Evolutionary conservation across 2,329 filamentous ascomycete genomes (phyloP).

Genomic region (Calonectria crousiana): DNA sequence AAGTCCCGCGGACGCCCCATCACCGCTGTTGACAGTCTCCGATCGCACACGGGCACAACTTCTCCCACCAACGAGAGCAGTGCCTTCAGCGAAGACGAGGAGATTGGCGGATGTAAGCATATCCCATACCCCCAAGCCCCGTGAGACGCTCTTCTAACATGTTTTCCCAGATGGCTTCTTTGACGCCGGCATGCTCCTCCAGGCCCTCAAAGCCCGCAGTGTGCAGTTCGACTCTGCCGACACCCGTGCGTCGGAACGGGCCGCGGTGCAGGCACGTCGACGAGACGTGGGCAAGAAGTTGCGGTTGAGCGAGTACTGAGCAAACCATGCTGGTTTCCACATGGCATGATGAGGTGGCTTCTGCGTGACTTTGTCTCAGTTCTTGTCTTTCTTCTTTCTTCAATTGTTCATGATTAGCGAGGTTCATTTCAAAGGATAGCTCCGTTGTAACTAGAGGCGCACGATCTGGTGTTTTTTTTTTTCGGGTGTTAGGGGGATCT

Average conservation of each 20-base stretch:
- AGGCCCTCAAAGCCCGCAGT: slow-evolving; percentile 82
- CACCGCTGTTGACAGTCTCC: slow-evolving; percentile 64
- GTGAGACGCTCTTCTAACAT: slow-evolving; percentile 40
- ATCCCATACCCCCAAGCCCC: background rate
- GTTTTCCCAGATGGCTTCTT: slow-evolving; percentile 88
- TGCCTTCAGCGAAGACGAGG: slow-evolving; percentile 84
- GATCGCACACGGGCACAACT: slow-evolving; percentile 61
- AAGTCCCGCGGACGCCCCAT: slow-evolving; percentile 83
- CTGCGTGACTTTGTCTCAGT: background rate
- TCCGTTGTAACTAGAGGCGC: slow-evolving; percentile 7
- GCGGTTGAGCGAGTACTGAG: slow-evolving; percentile 75
- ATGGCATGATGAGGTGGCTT: background rate
- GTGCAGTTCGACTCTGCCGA: slow-evolving; percentile 65
- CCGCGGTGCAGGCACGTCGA: slow-evolving; percentile 68
- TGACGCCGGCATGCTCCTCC: slow-evolving; percentile 93
- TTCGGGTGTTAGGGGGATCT: background rate
- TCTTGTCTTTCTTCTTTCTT: background rate
- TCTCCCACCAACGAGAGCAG: slow-evolving; percentile 78
- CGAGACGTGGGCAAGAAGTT: slow-evolving; percentile 82
- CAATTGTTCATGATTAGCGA: background rate
- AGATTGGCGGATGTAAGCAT: slow-evolving; percentile 90
- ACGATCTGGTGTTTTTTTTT: background rate
- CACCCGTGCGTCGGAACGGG: slow-evolving; percentile 68
- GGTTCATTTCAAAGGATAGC: background rate
- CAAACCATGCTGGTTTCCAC: slow-evolving; percentile 18